Conservation (phyloP, 73 alveolate genomes). For the Paramecium pentaurelia region DNA sequence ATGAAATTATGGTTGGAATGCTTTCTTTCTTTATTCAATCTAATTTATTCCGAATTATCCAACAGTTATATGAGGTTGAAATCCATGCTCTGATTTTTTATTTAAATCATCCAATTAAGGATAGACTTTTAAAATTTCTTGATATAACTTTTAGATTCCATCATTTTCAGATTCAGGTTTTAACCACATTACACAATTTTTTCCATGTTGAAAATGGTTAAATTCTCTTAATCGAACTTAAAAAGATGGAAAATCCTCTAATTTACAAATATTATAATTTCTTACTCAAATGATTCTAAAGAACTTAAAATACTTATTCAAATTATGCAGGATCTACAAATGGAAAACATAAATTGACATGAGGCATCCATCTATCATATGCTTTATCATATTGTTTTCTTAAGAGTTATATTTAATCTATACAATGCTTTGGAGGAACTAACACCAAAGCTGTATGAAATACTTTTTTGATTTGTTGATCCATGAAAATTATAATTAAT, state of each 20-base stretch:
- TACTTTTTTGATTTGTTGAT: conserved; percentile 35
- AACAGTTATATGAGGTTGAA: conserved; percentile 46
- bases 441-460: conserved; percentile 55
- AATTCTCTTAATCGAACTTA: conserved; percentile 30
- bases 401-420: conserved; percentile 23
- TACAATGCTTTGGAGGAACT: conserved; percentile 39
- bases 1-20: neutral
- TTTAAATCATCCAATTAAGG: conserved; percentile 48
- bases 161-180: conserved; percentile 2
- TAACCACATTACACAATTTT: conserved; percentile 25
- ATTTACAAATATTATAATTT: neutral
- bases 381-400: conserved; percentile 60
- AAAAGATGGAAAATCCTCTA: conserved; percentile 43
- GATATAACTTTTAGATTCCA: neutral
- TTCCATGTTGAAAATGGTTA: conserved; percentile 46
- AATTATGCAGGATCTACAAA: conserved; percentile 51
- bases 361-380: conserved; percentile 67
- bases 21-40: conserved; percentile 11
- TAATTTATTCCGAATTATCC: conserved; percentile 36
- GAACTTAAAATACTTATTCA: conserved; percentile 1
- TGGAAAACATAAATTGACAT: conserved; percentile 54
- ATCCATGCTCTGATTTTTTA: conserved; percentile 49
- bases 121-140: conserved; percentile 5
- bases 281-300: conserved; percentile 8
- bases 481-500: neutral